phyloP scores from a whole-genome alignment of 2,329 filamentous ascomycete species.

The Calonectria hawksworthii region DNA sequence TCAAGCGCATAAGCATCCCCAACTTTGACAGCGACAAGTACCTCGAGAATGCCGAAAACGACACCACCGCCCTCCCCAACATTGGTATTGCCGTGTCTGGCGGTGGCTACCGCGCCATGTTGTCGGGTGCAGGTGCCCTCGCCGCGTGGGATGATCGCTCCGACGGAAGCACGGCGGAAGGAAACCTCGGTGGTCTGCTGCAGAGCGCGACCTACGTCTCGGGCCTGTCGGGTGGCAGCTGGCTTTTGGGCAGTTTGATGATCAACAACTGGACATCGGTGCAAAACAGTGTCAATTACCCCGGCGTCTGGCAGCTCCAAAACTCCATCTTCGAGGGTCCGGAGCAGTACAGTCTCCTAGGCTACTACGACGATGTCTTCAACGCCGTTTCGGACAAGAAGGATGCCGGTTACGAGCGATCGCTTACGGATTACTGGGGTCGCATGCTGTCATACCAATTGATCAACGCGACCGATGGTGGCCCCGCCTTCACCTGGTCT shows the following conservation, averaged over 20 bases:
- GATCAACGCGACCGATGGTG: conserved; percentile 81
- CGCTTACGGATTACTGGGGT: conserved; percentile 92
- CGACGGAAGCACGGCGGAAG: conserved; percentile 57
- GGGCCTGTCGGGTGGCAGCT: conserved; percentile 85
- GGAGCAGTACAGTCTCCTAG: conserved; percentile 52
- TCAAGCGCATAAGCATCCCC: conserved; percentile 80
- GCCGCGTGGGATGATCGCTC: conserved; percentile 85
- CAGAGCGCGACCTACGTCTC: conserved; percentile 86
- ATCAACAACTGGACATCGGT: conserved; percentile 86
- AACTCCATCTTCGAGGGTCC: conserved; percentile 59
- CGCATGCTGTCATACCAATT: conserved; percentile 90
- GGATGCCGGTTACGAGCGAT: conserved; percentile 64
- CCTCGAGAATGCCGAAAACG: conserved; percentile 60
- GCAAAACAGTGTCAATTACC: conserved; percentile 52
- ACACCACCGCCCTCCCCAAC: conserved; percentile 59
- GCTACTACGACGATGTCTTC: conserved; percentile 56
- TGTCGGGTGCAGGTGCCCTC: conserved; percentile 85
- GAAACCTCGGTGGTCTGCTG: conserved; percentile 84
- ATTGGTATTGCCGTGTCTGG: conserved; percentile 85
- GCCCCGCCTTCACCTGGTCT: conserved; percentile 84
- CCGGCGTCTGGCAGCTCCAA: conserved; percentile 57
- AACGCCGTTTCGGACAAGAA: conserved; percentile 53
- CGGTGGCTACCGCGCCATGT: conserved; percentile 88
- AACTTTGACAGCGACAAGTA: conserved; percentile 83
- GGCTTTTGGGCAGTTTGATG: conserved; percentile 87